These are phyloP conservation scores for Aspergillus persii DNA, from an alignment of 2,329 filamentous ascomycete species.

Conservation along the genomic window DNA sequence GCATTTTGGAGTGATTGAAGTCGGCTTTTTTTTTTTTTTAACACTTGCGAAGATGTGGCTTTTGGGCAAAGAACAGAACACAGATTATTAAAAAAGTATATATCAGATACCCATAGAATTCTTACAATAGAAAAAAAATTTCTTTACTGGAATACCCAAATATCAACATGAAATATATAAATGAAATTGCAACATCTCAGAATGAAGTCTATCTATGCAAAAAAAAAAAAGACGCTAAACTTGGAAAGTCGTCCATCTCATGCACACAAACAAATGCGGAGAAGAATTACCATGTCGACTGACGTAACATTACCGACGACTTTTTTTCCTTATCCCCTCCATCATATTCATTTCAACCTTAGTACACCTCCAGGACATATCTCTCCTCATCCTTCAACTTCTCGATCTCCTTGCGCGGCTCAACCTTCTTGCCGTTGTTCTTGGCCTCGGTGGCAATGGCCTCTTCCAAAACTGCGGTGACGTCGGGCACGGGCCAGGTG, in stretches of 20 bases:
- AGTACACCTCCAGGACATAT: slow-evolving; percentile 97
- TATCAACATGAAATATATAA: background rate
- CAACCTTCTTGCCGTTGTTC: slow-evolving; percentile 70
- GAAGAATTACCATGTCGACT: background rate
- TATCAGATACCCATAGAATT: slow-evolving; percentile 16
- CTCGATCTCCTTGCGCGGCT: slow-evolving; percentile 89
- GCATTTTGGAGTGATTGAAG: background rate
- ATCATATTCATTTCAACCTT: slow-evolving; percentile 29
- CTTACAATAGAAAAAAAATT: slow-evolving; percentile 4
- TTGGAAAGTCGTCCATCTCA: background rate
- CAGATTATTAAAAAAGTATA: slow-evolving; percentile 5
- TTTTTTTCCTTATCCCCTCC: background rate
- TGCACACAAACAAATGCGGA: background rate
- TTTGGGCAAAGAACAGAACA: background rate
- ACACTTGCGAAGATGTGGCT: background rate
- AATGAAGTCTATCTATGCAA: background rate
- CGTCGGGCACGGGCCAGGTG: slow-evolving; percentile 97
- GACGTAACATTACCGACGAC: background rate
- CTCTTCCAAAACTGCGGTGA: slow-evolving; percentile 90
- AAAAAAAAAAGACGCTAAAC: background rate
- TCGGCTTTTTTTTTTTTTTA: background rate
- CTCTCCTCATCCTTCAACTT: slow-evolving; percentile 90
- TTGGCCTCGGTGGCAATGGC: slow-evolving; percentile 76
- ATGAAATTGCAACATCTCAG: background rate
- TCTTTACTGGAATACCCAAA: background rate